A percentile compares a stretch with the other conserved stretches of the same genome.
phyloP scores from a whole-genome alignment of 129 eudicot genomes.

The Smallanthus sonchifolius region DNA sequence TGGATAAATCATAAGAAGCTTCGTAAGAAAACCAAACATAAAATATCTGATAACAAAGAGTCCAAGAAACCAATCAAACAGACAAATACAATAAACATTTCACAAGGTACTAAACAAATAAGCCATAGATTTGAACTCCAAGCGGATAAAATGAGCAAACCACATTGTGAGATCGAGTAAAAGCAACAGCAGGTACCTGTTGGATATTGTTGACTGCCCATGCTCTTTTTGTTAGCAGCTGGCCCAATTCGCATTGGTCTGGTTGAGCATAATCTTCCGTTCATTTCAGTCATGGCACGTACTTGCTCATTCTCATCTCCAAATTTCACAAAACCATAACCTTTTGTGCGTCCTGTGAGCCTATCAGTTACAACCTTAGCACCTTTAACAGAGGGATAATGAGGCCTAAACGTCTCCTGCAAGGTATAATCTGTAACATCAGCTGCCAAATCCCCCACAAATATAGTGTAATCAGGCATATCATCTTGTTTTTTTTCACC shows the following conservation, averaged over 20 bases:
- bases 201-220: conserved; percentile 46
- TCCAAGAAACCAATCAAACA: conserved; percentile 20
- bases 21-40: conserved; percentile 15
- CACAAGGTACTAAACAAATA: conserved; percentile 16
- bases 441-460: conserved; percentile 95
- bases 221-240: conserved; percentile 73
- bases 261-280: conserved; percentile 71
- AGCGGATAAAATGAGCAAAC: neutral
- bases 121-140: neutral
- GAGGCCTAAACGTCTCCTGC: conserved; percentile 84
- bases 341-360: conserved; percentile 73
- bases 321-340: conserved; percentile 93
- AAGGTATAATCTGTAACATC: conserved; percentile 84
- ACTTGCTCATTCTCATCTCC: conserved; percentile 82
- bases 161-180: neutral
- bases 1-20: conserved; percentile 33
- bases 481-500: conserved; percentile 77
- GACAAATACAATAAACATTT: conserved; percentile 20
- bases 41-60: conserved; percentile 13
- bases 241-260: conserved; percentile 95
- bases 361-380: conserved; percentile 93
- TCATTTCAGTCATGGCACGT: conserved; percentile 97
- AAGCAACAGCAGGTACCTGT: conserved; percentile 39
- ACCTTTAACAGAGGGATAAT: conserved; percentile 74
- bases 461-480: conserved; percentile 57